Conservation (phyloP, 2,329 filamentous ascomycete species). For the Aureobasidium sp. region DNA sequence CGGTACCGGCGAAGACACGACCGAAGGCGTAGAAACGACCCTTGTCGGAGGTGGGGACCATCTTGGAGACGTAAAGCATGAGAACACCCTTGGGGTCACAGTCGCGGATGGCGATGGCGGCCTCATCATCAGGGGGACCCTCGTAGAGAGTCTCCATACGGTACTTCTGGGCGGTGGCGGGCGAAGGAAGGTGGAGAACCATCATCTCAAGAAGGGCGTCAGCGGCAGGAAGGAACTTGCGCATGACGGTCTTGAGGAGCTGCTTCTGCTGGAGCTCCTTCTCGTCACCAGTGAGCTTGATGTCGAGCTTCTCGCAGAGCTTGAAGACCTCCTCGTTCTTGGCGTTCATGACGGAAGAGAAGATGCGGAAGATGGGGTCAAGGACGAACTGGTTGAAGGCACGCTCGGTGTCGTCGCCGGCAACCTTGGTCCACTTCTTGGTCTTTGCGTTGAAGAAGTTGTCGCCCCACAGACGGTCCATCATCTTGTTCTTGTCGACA, state of each 20-base stretch:
- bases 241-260: constrained; percentile 96
- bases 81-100: constrained; percentile 96
- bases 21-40: constrained; percentile 99
- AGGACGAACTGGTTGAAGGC: constrained; percentile 99
- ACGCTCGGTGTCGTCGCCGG: constrained; percentile 81
- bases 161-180: constrained; percentile 92
- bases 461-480: constrained; percentile 99
- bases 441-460: constrained; percentile 99
- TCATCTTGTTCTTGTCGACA: constrained; percentile 99
- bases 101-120: constrained; percentile 93
- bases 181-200: constrained; percentile 97
- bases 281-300: constrained; percentile 83
- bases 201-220: constrained; percentile 99
- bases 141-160: constrained; percentile 98
- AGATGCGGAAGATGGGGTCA: constrained; percentile 99
- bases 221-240: constrained; percentile 95
- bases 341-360: constrained; percentile 93
- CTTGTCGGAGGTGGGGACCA: constrained; percentile 99
- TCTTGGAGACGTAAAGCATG: constrained; percentile 99
- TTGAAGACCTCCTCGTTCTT: constrained; percentile 84
- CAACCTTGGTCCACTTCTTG: constrained; percentile 98
- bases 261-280: constrained; percentile 93
- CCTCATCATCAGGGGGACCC: constrained; percentile 86
- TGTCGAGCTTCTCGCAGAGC: constrained; percentile 84
- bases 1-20: constrained; percentile 99